Conservation (phyloP, 768 basidiomycete species). For the Kwoniella shandongensis region DNA sequence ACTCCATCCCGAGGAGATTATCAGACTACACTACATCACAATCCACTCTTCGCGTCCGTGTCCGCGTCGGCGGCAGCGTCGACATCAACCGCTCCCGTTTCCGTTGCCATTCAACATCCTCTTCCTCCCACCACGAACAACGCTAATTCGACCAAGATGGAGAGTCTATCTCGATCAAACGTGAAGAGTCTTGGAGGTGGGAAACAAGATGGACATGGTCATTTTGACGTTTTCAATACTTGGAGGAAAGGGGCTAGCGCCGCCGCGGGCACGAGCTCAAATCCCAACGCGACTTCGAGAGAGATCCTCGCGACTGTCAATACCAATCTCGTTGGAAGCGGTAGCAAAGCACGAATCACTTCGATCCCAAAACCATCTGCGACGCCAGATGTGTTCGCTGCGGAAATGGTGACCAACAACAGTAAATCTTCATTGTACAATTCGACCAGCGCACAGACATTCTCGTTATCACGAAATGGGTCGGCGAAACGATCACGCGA, state of each 20-base stretch:
- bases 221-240: background rate
- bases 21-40: too few relatives aligned
- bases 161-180: too few relatives aligned
- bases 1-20: constrained; percentile 2
- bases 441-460: too few relatives aligned
- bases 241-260: constrained; percentile 13
- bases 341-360: background rate
- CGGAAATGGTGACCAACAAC: background rate
- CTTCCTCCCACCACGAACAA: too few relatives aligned
- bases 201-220: too few relatives aligned
- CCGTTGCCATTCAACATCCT: too few relatives aligned
- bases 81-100: too few relatives aligned
- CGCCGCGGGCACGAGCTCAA: constrained; percentile 2
- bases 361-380: constrained; percentile 32
- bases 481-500: constrained; percentile 12
- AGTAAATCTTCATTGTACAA: background rate
- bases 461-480: too few relatives aligned
- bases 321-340: constrained; percentile 2
- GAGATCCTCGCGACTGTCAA: constrained; percentile 19
- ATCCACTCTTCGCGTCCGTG: too few relatives aligned
- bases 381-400: constrained; percentile 38
- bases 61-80: too few relatives aligned
- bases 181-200: too few relatives aligned
- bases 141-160: too few relatives aligned
- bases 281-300: background rate